A percentile compares a stretch with the other conserved stretches of the same genome.
Conservation (phyloP, 345 rosid species). For the Erucastrum elatum region DNA sequence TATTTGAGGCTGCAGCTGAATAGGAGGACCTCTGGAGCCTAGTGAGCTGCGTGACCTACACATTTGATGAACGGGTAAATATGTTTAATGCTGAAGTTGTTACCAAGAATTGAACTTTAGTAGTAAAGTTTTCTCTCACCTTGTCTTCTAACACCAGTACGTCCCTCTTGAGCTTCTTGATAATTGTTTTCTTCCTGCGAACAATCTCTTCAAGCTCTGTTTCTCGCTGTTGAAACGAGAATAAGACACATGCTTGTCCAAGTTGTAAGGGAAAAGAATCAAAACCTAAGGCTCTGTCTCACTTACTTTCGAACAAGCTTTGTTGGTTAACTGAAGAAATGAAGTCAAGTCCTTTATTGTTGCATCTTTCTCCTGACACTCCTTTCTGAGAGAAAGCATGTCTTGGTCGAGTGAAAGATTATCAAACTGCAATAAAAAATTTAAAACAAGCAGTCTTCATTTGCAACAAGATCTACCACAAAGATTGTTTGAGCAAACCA, state of each 20-base stretch:
- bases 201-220: conserved; percentile 78
- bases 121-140: conserved; percentile 45
- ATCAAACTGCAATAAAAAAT: conserved; percentile 46
- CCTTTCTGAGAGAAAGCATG: conserved; percentile 61
- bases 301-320: conserved; percentile 64
- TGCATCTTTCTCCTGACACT: conserved; percentile 82
- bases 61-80: background rate
- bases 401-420: conserved; percentile 67
- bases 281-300: background rate
- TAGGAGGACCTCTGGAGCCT: conserved; percentile 65
- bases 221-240: conserved; percentile 52
- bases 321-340: conserved; percentile 55
- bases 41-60: conserved; percentile 65
- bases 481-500: background rate
- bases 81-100: background rate
- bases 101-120: background rate
- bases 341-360: conserved; percentile 69
- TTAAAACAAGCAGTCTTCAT: conserved; percentile 3
- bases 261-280: background rate
- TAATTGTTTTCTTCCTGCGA: conserved; percentile 63
- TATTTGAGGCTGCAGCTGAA: conserved; percentile 41
- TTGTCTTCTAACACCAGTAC: conserved; percentile 70
- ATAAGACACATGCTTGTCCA: conserved; percentile 6
- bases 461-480: conserved; percentile 12
- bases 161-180: conserved; percentile 78